Percentiles rank a stretch among this genome's conserved stretches.
Evolutionary conservation across 2,329 filamentous ascomycete species (phyloP).

Genomic region (Mycosphaerella arachidis): DNA sequence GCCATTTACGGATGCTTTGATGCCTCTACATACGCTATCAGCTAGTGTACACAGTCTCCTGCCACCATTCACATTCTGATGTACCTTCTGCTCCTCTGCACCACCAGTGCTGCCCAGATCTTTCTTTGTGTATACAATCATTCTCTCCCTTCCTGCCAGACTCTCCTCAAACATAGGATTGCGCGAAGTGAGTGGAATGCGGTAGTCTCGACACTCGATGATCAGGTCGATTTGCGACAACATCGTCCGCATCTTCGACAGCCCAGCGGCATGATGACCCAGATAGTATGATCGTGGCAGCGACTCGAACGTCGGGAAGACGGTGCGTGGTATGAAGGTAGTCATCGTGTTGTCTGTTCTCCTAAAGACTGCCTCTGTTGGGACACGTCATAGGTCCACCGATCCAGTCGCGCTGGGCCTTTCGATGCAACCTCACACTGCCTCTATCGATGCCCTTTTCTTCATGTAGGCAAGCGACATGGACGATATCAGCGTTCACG

Average conservation of each 20-base stretch:
- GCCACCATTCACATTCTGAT: conserved; percentile 4
- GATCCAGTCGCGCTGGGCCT: no score
- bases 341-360: conserved; percentile 27
- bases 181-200: conserved; percentile 80
- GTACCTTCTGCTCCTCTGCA: conserved; percentile 27
- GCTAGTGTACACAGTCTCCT: conserved; percentile 2
- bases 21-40: conserved; percentile 36
- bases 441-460: no score
- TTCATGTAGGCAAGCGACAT: no score
- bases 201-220: conserved; percentile 90
- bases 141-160: conserved; percentile 65
- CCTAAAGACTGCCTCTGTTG: conserved; percentile 10
- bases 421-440: no score
- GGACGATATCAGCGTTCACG: no score
- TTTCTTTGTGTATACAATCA: conserved; percentile 87
- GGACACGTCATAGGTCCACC: conserved; percentile 6
- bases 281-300: conserved; percentile 90
- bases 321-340: conserved; percentile 66
- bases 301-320: conserved; percentile 67
- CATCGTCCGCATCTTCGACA: conserved; percentile 75
- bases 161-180: conserved; percentile 84
- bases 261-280: conserved; percentile 81
- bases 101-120: conserved; percentile 60
- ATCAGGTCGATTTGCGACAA: conserved; percentile 80
- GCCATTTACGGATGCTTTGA: conserved; percentile 51